These are phyloP conservation scores for Rhodotorula sp. DNA, from an alignment of 1,284 basidiomycete genomes.

Conservation along the genomic window DNA sequence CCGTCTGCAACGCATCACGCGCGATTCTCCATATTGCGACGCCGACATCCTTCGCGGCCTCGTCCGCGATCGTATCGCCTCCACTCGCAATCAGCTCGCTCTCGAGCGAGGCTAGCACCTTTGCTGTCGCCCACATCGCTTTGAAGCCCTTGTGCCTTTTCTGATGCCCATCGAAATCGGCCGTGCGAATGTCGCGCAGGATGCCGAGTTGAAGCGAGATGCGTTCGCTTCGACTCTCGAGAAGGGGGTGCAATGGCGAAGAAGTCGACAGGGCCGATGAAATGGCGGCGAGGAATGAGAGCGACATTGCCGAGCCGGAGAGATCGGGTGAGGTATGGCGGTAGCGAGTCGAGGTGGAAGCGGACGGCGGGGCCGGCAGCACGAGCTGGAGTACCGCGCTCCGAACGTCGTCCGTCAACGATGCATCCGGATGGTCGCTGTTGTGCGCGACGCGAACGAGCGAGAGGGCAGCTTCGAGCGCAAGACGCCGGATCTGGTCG, in stretches of 20 bases:
- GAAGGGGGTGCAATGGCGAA: constrained; percentile 4
- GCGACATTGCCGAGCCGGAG: not conserved
- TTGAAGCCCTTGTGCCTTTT: not conserved
- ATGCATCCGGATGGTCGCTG: not conserved
- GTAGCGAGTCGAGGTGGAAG: not conserved
- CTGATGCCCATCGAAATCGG: not conserved
- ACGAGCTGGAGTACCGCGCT: constrained; percentile 2
- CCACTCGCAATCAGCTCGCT: not conserved
- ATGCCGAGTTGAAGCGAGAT: not conserved
- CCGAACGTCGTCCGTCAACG: not conserved
- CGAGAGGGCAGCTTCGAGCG: constrained; percentile 9
- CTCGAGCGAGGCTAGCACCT: constrained; percentile 2
- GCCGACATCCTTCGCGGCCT: not conserved
- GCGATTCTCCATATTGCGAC: not conserved
- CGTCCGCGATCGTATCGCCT: not conserved
- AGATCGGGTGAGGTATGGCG: not conserved
- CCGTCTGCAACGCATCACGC: not conserved
- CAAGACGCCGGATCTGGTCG: constrained; percentile 12
- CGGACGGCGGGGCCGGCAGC: not conserved
- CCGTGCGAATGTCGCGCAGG: not conserved
- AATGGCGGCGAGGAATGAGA: constrained; percentile 7
- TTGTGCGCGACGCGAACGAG: not conserved
- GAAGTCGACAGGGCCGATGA: not conserved
- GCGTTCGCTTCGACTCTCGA: not conserved
- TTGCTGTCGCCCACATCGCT: constrained; percentile 4